Conservation (phyloP, 2,329 filamentous ascomycete genomes). For the Hansfordia pulvinata region DNA sequence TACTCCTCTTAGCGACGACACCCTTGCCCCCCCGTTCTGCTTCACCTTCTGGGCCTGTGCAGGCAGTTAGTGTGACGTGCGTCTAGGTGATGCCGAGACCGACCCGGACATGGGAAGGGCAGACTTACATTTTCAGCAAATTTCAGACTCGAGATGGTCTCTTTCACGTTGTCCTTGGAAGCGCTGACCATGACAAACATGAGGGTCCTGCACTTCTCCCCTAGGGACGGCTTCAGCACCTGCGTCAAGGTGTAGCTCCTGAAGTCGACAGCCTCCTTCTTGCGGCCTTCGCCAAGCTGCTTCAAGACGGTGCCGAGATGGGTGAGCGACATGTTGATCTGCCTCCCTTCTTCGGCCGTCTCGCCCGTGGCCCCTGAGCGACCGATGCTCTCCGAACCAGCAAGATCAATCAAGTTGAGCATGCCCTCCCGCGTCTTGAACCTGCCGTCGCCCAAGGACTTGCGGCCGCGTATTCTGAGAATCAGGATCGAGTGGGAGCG, state of each 20-base stretch:
- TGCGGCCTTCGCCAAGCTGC: slow-evolving; percentile 72
- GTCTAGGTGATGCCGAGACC: not conserved
- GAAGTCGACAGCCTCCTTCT: slow-evolving; percentile 75
- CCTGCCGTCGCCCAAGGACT: slow-evolving; percentile 51
- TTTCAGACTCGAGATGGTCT: slow-evolving; percentile 87
- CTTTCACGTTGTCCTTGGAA: slow-evolving; percentile 76
- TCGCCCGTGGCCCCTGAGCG: slow-evolving; percentile 71
- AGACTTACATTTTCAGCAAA: slow-evolving; percentile 78
- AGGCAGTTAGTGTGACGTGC: not conserved
- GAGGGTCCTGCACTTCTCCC: slow-evolving; percentile 91
- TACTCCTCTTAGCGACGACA: not conserved
- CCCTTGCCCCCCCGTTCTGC: slow-evolving; percentile 1
- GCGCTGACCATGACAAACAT: slow-evolving; percentile 99
- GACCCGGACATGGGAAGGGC: not conserved
- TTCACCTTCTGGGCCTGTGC: slow-evolving; percentile 1
- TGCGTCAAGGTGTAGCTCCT: slow-evolving; percentile 96
- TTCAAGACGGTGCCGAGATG: slow-evolving; percentile 92
- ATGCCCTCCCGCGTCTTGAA: slow-evolving; percentile 77
- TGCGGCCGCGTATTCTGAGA: slow-evolving; percentile 60
- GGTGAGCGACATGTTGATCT: slow-evolving; percentile 90
- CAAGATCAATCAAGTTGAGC: slow-evolving; percentile 89
- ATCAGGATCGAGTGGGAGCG: slow-evolving; percentile 96
- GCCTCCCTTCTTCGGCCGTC: slow-evolving; percentile 84
- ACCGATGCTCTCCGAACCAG: slow-evolving; percentile 71
- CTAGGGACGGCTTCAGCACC: slow-evolving; percentile 83